Evolutionary conservation across 2,329 filamentous ascomycete genomes (phyloP).

Genomic region (Penicillium hordei): DNA sequence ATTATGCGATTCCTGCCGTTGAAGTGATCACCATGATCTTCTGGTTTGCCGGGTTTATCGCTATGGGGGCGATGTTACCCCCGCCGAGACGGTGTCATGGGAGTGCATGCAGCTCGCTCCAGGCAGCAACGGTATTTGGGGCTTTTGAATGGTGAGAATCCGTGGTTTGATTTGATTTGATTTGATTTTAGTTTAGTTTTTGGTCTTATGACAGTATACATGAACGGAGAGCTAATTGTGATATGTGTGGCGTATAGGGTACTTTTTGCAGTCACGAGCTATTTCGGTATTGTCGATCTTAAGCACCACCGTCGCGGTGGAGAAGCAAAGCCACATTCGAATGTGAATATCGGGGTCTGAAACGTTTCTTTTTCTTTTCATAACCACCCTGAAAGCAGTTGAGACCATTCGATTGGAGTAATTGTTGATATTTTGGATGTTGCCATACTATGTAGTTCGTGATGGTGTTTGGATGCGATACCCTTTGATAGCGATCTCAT

Average conservation of each 20-base stretch:
- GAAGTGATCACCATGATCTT: slow-evolving; percentile 77
- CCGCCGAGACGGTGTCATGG: slow-evolving; percentile 55
- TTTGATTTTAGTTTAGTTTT: too few relatives aligned
- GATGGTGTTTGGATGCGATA: neutral
- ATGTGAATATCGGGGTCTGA: slow-evolving; percentile 25
- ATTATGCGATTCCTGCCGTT: slow-evolving; percentile 63
- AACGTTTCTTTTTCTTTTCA: neutral
- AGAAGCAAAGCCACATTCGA: slow-evolving; percentile 24
- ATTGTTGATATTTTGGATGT: neutral
- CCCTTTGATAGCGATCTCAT: neutral
- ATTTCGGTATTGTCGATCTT: slow-evolving; percentile 51
- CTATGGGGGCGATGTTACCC: slow-evolving; percentile 66
- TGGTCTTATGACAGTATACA: too few relatives aligned
- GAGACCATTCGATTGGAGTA: neutral
- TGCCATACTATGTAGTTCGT: neutral
- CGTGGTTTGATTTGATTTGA: too few relatives aligned
- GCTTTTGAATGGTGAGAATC: slow-evolving; percentile 49
- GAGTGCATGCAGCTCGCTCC: slow-evolving; percentile 58
- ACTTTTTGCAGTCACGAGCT: slow-evolving; percentile 52
- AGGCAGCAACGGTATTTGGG: slow-evolving; percentile 53
- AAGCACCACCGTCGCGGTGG: slow-evolving; percentile 40
- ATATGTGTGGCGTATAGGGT: slow-evolving; percentile 22
- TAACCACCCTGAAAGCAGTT: neutral
- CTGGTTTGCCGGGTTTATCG: slow-evolving; percentile 86
- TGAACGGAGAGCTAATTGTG: neutral